Evolutionary conservation across 192 early-diverging fungal genomes (phyloP), one percentile per base, ranked within the genome.

Genomic region (Lunasporangiospora selenospora): DNA sequence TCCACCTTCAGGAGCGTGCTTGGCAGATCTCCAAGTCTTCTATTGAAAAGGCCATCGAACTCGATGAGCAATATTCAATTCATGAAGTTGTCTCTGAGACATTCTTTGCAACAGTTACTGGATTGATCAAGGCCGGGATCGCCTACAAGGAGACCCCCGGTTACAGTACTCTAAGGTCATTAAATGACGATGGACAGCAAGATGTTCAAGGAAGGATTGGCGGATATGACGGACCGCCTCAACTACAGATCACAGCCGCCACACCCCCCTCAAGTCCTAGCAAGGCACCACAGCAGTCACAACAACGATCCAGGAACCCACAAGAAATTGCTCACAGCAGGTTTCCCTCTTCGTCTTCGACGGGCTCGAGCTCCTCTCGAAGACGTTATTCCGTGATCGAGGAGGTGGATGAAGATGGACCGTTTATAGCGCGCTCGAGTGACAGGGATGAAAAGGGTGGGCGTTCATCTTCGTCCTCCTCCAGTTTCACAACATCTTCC

Each of bases 21-120:
- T 83, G 81, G 79, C 53, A 81, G 24, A 53, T 83, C n/a, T 76
- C 81, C 21, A 57, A 75, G 21, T 29, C 65, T 12, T 79, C 81
- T 31, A 60, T 85, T 4, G 66, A 76, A 33, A 77, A 76, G 46
- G 83, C 77, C 13, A 65, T 85, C 5, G 81, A 81, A 44, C 49
- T 85, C 24, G 83, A 85, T 58, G 62, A 77, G 38, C 75, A 83
- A 16, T 85, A 83, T 54, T 58, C 80, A 15, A 75, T 85, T 15
- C 83, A 85, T 37, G 77, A 78, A 55, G 58, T 75, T 13, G 63
- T 85, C 12, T 56, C 75, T 2, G 80, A 83, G 36, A 64, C 69
- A 0, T 54, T 83, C 15, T 81, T 79, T 37, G 77, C 70, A 0
- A 56, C 71, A 0, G 60, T 78, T 9, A 80, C 70, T 0, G 67